Evolutionary conservation across 129 eudicot genomes (phyloP).

Genomic region (Helichrysum umbraculigerum): DNA sequence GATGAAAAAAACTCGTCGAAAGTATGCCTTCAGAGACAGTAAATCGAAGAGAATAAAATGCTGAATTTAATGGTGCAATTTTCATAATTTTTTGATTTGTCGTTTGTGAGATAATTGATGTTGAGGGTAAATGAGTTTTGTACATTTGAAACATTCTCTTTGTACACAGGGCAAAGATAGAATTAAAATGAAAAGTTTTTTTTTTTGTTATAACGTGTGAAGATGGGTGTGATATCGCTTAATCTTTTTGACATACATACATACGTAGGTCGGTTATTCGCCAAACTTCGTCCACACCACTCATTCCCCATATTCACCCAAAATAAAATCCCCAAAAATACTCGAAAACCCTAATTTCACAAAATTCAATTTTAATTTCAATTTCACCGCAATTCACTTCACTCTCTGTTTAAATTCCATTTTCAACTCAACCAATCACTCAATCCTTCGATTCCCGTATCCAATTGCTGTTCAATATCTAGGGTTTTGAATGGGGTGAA

Average conservation of each 20-base stretch:
- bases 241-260: not conserved
- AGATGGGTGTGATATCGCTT: slow-evolving; percentile 19
- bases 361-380: slow-evolving; percentile 1
- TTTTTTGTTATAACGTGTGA: slow-evolving; percentile 8
- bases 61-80: too few relatives aligned
- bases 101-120: too few relatives aligned
- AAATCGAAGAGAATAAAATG: too few relatives aligned
- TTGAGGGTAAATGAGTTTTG: too few relatives aligned
- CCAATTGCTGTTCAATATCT: not conserved
- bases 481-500: slow-evolving; percentile 45
- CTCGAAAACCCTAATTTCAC: slow-evolving; percentile 36
- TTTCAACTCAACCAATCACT: not conserved
- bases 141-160: too few relatives aligned
- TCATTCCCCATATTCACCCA: slow-evolving; percentile 26
- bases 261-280: slow-evolving; percentile 25
- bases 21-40: too few relatives aligned
- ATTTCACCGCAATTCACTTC: not conserved
- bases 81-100: too few relatives aligned
- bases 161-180: too few relatives aligned
- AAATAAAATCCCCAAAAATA: not conserved
- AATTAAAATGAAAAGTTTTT: too few relatives aligned
- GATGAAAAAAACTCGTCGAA: too few relatives aligned
- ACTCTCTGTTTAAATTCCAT: not conserved
- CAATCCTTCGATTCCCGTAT: not conserved
- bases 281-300: slow-evolving; percentile 38